These are phyloP conservation scores for Paracamarosporium sp. DNA, from an alignment of 2,329 filamentous ascomycete species.

Conservation along the genomic window DNA sequence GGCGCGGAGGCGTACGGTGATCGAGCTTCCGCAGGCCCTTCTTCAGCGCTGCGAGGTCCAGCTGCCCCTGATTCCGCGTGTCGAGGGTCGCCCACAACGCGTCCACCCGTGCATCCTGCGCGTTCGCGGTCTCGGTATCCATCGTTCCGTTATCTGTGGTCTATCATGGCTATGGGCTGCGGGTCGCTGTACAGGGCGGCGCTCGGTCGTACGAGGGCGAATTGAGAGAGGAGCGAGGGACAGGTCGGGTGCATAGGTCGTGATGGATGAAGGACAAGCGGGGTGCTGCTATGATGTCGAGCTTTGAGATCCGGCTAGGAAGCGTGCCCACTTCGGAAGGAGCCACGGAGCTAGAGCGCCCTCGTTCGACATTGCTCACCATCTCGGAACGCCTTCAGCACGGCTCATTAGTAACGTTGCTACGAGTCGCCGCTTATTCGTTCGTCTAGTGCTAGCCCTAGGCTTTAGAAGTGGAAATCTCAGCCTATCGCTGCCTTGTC, in stretches of 20 bases:
- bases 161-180: constrained; percentile 46
- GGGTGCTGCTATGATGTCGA: constrained; percentile 17
- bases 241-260: constrained; percentile 26
- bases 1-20: constrained; percentile 71
- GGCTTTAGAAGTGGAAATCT: not conserved
- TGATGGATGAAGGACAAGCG: constrained; percentile 27
- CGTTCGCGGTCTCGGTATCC: constrained; percentile 77
- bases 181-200: constrained; percentile 26
- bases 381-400: not conserved
- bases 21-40: constrained; percentile 87
- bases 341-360: constrained; percentile 1
- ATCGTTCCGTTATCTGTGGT: constrained; percentile 59
- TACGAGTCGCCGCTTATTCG: not conserved
- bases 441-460: not conserved
- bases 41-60: constrained; percentile 85
- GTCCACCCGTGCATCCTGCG: constrained; percentile 81
- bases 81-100: constrained; percentile 85
- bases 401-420: not conserved
- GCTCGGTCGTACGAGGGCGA: constrained; percentile 27
- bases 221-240: constrained; percentile 27
- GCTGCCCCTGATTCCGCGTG: constrained; percentile 74
- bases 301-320: constrained; percentile 2
- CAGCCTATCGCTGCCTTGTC: not conserved
- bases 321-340: constrained; percentile 7
- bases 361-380: not conserved